Percentiles rank a stretch among this genome's conserved stretches.
These are phyloP conservation scores for Chlorella sorokiniana DNA, from an alignment of 139 green algal species.

Conservation along the genomic window DNA sequence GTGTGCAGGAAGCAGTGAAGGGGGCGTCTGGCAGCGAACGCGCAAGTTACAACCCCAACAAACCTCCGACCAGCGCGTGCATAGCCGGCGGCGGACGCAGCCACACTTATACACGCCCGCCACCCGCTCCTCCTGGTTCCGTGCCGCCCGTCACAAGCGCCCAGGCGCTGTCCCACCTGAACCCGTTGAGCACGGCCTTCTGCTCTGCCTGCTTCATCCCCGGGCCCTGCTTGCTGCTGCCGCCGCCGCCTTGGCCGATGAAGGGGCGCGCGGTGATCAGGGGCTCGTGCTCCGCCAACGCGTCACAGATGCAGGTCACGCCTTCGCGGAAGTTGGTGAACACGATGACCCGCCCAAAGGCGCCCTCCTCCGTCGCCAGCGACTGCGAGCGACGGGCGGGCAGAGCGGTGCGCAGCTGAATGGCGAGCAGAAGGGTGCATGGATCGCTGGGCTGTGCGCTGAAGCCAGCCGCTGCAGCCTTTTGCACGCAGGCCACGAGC, in stretches of 20 bases:
- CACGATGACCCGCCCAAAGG: conserved; percentile 42
- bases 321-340: conserved; percentile 66
- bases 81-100: too few relatives aligned
- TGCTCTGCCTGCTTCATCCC: conserved; percentile 61
- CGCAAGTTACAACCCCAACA: too few relatives aligned
- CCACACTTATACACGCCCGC: not conserved
- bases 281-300: conserved; percentile 59
- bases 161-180: conserved; percentile 29
- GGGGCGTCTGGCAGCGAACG: too few relatives aligned
- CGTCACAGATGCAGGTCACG: conserved; percentile 73
- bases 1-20: not conserved
- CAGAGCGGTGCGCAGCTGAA: too few relatives aligned
- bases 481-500: too few relatives aligned
- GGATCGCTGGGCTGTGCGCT: too few relatives aligned
- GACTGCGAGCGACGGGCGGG: too few relatives aligned
- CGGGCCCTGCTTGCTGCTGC: not conserved
- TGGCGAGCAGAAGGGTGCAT: too few relatives aligned
- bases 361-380: not conserved
- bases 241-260: conserved; percentile 77
- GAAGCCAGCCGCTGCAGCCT: too few relatives aligned
- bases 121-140: not conserved
- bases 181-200: conserved; percentile 70
- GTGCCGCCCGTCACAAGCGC: too few relatives aligned
- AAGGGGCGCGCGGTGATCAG: conserved; percentile 75
- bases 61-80: not conserved